Percentiles rank a stretch among this genome's conserved stretches.
Evolutionary conservation across 2,329 filamentous ascomycete species (phyloP).

Genomic region (Teratosphaeria nubilosa): DNA sequence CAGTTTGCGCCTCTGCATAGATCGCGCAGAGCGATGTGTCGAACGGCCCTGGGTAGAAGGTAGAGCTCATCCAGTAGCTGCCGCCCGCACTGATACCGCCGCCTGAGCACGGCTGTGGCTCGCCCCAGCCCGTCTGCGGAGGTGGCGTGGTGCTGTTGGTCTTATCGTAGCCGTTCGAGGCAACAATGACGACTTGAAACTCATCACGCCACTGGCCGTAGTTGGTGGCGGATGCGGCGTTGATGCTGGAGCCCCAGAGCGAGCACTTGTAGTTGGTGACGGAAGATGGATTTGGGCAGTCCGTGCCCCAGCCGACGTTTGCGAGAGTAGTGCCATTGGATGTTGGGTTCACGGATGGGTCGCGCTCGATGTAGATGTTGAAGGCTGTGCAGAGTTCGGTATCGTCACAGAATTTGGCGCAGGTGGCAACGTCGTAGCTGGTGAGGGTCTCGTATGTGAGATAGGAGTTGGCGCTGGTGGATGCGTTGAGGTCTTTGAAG

Average conservation of each 20-base stretch:
- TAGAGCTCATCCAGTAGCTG: slow-evolving; percentile 14
- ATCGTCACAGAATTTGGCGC: slow-evolving; percentile 23
- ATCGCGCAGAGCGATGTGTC: slow-evolving; percentile 20
- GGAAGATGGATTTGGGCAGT: slow-evolving; percentile 28
- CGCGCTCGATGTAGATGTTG: slow-evolving; percentile 28
- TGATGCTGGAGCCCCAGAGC: slow-evolving; percentile 28
- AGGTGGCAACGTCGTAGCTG: slow-evolving; percentile 21
- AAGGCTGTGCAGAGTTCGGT: slow-evolving; percentile 24
- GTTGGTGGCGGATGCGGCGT: slow-evolving; percentile 20
- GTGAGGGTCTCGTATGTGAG: slow-evolving; percentile 22
- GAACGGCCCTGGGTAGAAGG: slow-evolving; percentile 25
- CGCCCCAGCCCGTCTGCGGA: slow-evolving; percentile 9
- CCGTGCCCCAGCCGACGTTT: not conserved
- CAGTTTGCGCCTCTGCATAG: slow-evolving; percentile 13
- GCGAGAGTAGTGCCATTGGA: slow-evolving; percentile 3
- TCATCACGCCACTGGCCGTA: slow-evolving; percentile 15
- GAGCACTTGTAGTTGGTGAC: slow-evolving; percentile 33
- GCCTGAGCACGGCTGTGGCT: slow-evolving; percentile 2
- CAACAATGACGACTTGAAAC: slow-evolving; percentile 22
- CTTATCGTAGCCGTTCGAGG: slow-evolving; percentile 22
- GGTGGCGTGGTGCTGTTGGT: slow-evolving; percentile 9
- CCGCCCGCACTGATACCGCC: slow-evolving; percentile 10
- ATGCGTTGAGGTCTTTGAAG: slow-evolving; percentile 24
- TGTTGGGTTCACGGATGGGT: slow-evolving; percentile 23
- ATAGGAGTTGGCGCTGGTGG: slow-evolving; percentile 22